Conservation (phyloP, 371 early-diverging fungal species). For the Mortierella sp. region DNA sequence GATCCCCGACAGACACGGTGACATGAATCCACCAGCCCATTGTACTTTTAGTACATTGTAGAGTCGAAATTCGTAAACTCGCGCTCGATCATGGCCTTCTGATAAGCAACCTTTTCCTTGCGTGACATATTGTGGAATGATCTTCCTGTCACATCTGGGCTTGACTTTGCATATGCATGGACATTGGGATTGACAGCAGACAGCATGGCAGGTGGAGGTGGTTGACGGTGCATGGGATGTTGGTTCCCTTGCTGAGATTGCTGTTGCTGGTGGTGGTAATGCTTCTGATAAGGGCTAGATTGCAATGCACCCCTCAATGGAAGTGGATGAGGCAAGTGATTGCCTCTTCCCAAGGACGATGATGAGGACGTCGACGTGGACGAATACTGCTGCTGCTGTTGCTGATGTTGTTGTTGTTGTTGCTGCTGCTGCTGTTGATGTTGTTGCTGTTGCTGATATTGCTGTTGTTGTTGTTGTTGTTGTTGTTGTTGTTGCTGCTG, state of each 20-base stretch:
- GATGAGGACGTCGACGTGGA: constrained; percentile 31
- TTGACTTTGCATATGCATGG: constrained; percentile 9
- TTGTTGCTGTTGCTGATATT: constrained; percentile 28
- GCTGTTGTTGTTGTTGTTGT: constrained; percentile 29
- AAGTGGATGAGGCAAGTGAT: constrained; percentile 22
- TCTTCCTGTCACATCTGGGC: constrained; percentile 13
- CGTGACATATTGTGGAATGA: constrained; percentile 22
- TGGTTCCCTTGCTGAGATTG: constrained; percentile 10
- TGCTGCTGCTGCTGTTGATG: constrained; percentile 1
- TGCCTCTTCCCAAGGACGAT: constrained; percentile 15
- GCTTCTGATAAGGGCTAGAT: constrained; percentile 11
- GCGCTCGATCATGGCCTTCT: constrained; percentile 63
- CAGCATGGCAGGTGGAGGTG: neutral
- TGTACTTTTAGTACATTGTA: constrained; percentile 72
- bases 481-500: constrained; percentile 3
- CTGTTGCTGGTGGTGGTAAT: constrained; percentile 9
- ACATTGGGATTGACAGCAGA: neutral
- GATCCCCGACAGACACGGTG: constrained; percentile 74
- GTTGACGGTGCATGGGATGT: constrained; percentile 17
- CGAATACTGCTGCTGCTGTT: constrained; percentile 13
- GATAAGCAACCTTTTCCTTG: constrained; percentile 42
- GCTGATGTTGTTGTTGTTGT: constrained; percentile 3
- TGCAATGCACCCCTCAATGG: constrained; percentile 1
- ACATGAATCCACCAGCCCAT: constrained; percentile 70
- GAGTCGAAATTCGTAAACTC: constrained; percentile 73